These are phyloP conservation scores for Pseudotsuga menziesii DNA, from an alignment of 75 land plant species.

Conservation along the genomic window DNA sequence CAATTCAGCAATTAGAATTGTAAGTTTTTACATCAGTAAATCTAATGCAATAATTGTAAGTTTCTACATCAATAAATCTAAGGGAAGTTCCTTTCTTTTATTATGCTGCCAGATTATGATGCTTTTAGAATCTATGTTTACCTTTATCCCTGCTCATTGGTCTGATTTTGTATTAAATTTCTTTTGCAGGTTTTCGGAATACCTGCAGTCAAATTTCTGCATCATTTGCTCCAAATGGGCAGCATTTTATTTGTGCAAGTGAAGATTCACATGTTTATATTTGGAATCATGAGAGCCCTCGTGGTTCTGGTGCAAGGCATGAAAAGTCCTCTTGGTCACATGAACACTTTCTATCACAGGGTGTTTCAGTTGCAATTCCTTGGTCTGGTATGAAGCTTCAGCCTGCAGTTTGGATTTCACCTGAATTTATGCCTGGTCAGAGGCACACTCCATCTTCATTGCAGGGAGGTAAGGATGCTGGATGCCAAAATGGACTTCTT, in stretches of 20 bases:
- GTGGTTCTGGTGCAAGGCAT: slow-evolving; percentile 14
- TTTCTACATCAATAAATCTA: too few species aligned
- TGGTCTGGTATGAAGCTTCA: slow-evolving; percentile 54
- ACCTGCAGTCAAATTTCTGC: slow-evolving; percentile 69
- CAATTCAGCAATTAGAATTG: too few species aligned
- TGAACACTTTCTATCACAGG: slow-evolving; percentile 61
- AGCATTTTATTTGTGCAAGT: slow-evolving; percentile 71
- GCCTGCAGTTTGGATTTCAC: not conserved
- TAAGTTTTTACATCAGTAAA: too few species aligned
- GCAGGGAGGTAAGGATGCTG: not conserved
- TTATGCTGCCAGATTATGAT: too few species aligned
- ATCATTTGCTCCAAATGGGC: slow-evolving; percentile 74
- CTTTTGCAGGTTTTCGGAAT: slow-evolving; percentile 58
- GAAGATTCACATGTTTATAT: slow-evolving; percentile 83
- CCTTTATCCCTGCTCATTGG: not conserved
- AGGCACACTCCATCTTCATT: not conserved
- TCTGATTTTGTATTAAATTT: not conserved
- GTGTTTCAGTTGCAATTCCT: slow-evolving; percentile 81
- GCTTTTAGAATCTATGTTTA: not conserved
- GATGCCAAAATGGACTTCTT: not conserved
- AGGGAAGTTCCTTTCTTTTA: too few species aligned
- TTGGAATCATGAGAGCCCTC: slow-evolving; percentile 43
- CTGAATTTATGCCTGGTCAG: not conserved
- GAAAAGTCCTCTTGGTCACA: slow-evolving; percentile 38
- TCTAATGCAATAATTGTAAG: too few species aligned